Conservation (phyloP, 1,139 yeast species). For the Pichia sp. region DNA sequence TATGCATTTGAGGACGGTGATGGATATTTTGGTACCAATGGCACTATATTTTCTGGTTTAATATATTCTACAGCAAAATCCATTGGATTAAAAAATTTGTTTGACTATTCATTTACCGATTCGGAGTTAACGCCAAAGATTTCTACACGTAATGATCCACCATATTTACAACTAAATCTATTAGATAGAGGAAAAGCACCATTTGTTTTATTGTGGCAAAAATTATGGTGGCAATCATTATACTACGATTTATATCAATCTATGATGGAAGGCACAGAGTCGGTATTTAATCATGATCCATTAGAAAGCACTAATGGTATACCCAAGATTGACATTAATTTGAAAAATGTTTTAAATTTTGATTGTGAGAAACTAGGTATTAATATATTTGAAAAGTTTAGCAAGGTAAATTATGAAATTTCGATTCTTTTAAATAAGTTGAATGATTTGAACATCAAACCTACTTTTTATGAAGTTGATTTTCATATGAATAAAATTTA, state of each 20-base stretch:
- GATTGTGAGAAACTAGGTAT: conserved; percentile 18
- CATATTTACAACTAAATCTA: conserved; percentile 4
- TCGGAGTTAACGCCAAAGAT: not conserved
- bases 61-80: conserved; percentile 39
- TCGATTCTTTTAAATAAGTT: conserved; percentile 15
- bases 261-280: conserved; percentile 36
- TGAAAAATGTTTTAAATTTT: conserved; percentile 14
- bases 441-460: conserved; percentile 16
- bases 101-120: conserved; percentile 23
- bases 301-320: conserved; percentile 24
- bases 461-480: conserved; percentile 16
- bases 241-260: conserved; percentile 36
- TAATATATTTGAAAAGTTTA: conserved; percentile 15
- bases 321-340: conserved; percentile 17
- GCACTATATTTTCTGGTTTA: conserved; percentile 35
- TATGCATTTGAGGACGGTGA: conserved; percentile 51
- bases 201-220: conserved; percentile 24
- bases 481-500: conserved; percentile 1
- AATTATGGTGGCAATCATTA: conserved; percentile 27
- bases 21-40: conserved; percentile 28
- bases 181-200: conserved; percentile 8
- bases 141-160: not conserved
- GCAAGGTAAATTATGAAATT: conserved; percentile 13
- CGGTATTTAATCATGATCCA: conserved; percentile 29
- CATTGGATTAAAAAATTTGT: conserved; percentile 40